phyloP scores from a whole-genome alignment of 352 stramenopile genomes.

The Phytophthora multivora region DNA sequence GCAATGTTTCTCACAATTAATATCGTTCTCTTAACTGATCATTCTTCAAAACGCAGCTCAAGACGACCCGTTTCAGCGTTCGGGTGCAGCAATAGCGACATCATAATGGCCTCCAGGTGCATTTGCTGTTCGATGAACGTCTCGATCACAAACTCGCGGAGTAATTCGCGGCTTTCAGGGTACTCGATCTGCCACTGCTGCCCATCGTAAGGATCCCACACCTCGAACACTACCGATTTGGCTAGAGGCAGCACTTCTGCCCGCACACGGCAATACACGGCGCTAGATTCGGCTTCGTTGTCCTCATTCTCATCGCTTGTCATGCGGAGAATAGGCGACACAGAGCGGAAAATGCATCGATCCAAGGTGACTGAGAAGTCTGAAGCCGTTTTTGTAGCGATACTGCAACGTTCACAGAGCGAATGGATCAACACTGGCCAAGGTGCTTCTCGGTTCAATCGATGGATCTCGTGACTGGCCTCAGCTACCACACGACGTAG shows the following conservation, averaged over 20 bases:
- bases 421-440: slow-evolving; percentile 43
- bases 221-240: slow-evolving; percentile 41
- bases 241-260: slow-evolving; percentile 29
- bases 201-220: slow-evolving; percentile 36
- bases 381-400: slow-evolving; percentile 3
- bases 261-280: slow-evolving; percentile 51
- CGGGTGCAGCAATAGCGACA: slow-evolving; percentile 50
- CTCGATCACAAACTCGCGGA: slow-evolving; percentile 61
- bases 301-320: slow-evolving; percentile 25
- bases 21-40: not conserved
- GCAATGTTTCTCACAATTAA: no score
- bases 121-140: slow-evolving; percentile 62
- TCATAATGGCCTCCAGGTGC: slow-evolving; percentile 59
- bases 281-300: slow-evolving; percentile 10
- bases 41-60: slow-evolving; percentile 63
- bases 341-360: slow-evolving; percentile 48
- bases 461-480: slow-evolving; percentile 28
- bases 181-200: slow-evolving; percentile 44
- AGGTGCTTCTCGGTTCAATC: slow-evolving; percentile 26
- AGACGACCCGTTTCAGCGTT: slow-evolving; percentile 28
- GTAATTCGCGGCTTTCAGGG: slow-evolving; percentile 54
- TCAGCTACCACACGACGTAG: slow-evolving; percentile 14
- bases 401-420: slow-evolving; percentile 40
- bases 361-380: slow-evolving; percentile 34
- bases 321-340: slow-evolving; percentile 45